Evolutionary conservation across 2,329 filamentous ascomycete species (phyloP).

Genomic region (Dothistroma pini): DNA sequence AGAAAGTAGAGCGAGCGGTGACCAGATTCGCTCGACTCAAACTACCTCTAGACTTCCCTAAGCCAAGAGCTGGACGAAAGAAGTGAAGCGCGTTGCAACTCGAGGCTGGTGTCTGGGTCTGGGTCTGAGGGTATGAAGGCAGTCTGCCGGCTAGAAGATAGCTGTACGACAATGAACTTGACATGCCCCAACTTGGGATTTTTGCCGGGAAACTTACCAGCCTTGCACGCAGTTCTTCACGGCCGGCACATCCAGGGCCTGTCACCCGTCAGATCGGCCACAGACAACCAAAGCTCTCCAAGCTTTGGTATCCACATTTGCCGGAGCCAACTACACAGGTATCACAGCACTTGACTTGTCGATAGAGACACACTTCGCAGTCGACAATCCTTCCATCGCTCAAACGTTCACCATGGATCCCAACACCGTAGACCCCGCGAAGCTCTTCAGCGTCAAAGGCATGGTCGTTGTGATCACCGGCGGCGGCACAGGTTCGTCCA

Average conservation of each 20-base stretch:
- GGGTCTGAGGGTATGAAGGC: not conserved
- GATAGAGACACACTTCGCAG: too few relatives aligned
- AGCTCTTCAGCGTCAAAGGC: slow-evolving; percentile 51
- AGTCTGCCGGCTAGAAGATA: not conserved
- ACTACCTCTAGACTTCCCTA: slow-evolving; percentile 80
- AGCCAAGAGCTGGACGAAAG: slow-evolving; percentile 35
- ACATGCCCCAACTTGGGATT: not conserved
- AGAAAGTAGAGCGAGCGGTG: slow-evolving; percentile 57
- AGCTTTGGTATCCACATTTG: too few relatives aligned
- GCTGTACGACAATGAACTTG: not conserved
- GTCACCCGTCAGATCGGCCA: too few relatives aligned
- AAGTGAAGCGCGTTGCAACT: slow-evolving; percentile 5
- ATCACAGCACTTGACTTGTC: too few relatives aligned
- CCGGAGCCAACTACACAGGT: too few relatives aligned
- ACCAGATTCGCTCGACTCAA: slow-evolving; percentile 66
- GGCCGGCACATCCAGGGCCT: too few relatives aligned
- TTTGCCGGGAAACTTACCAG: too few relatives aligned
- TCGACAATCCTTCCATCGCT: too few relatives aligned
- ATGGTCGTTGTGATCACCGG: slow-evolving; percentile 54
- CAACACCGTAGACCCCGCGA: slow-evolving; percentile 14
- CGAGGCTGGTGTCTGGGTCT: not conserved
- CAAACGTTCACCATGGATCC: slow-evolving; percentile 14
- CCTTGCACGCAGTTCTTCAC: too few relatives aligned
- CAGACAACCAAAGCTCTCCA: too few relatives aligned
- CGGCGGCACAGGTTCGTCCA: slow-evolving; percentile 48